Percentiles rank a stretch among this genome's conserved stretches.
phyloP scores from a whole-genome alignment of 1,284 basidiomycete genomes.

The Cryptococcus wingfieldii region DNA sequence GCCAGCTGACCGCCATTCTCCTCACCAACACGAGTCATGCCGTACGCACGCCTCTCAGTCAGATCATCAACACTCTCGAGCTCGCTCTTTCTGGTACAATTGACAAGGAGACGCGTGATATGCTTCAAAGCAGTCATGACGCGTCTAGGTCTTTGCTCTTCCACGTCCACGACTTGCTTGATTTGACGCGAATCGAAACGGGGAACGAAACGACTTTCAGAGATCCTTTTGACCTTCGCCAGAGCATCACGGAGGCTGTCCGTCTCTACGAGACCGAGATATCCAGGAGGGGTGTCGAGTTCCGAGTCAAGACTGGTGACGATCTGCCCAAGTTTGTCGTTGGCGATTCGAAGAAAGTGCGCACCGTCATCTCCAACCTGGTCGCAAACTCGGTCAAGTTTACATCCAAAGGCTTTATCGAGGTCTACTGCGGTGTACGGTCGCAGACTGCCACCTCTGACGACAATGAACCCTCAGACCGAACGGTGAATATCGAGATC shows the following conservation, averaged over 20 bases:
- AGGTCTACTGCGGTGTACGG: slow-evolving; percentile 57
- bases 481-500: slow-evolving; percentile 61
- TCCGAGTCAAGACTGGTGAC: slow-evolving; percentile 57
- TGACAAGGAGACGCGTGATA: slow-evolving; percentile 72
- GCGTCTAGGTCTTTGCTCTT: slow-evolving; percentile 76
- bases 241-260: slow-evolving; percentile 65
- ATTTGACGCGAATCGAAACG: slow-evolving; percentile 75
- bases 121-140: slow-evolving; percentile 70
- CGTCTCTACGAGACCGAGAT: slow-evolving; percentile 62
- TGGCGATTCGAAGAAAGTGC: slow-evolving; percentile 69
- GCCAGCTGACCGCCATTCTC: slow-evolving; percentile 71
- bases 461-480: not conserved
- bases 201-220: slow-evolving; percentile 77
- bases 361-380: slow-evolving; percentile 75
- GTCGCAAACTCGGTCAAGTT: slow-evolving; percentile 83
- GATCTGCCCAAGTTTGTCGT: slow-evolving; percentile 60
- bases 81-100: slow-evolving; percentile 77
- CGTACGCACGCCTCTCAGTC: slow-evolving; percentile 52
- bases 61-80: slow-evolving; percentile 68
- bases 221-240: slow-evolving; percentile 71
- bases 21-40: slow-evolving; percentile 84
- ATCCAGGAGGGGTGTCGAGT: slow-evolving; percentile 61
- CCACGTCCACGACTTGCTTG: slow-evolving; percentile 82
- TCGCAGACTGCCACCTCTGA: slow-evolving; percentile 8
- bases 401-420: slow-evolving; percentile 63